Evolutionary conservation across 345 rosid genomes (phyloP), one percentile per base, ranked within the genome.

Genomic region (Hibiscus tridactylites): DNA sequence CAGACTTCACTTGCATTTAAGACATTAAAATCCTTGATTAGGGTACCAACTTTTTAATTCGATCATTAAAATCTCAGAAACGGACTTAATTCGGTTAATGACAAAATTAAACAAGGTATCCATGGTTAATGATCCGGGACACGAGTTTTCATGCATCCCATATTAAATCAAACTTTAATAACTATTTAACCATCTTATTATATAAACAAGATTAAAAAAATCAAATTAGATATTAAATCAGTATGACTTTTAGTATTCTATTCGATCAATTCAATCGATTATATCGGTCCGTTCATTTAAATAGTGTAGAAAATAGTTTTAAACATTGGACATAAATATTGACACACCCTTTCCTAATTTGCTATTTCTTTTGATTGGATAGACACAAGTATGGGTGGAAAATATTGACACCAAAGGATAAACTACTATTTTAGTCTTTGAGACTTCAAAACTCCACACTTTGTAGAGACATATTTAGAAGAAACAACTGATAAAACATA

Each of bases 131-230:
- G 7, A 68, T 26, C 0, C 72, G 17, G 17, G 61, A 17, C 29
- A 52, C 31, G 16, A n/a, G n/a, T 16, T 68, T 50, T 68, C 28
- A 50, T 28, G 60, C 71, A 68, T 52, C 71, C 60, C 29, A 68
- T 16, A 16, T 29, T 28, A 52, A 29, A 68, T 31, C 42, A 31
- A 68, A 28, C n/a, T 53, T 31, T 68, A 16, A 29, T 1, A n/a
- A 29, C 33, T 10, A 8, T 44, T 44, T 44, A 44, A 10, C 13
- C 47, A 10, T 44, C 3, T 42, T 42, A 42, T 42, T 42, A 9
- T 8, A 42, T 42, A 42, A 42, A 42, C 0, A 42, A 42, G 47
- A 42, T 42, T 9, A 42, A 42, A 0, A 42, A 42, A 42, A 42
- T 42, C 12, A 42, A 42, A 42, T 37, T 37, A 37, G 42, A 37